These are phyloP conservation scores for Lentinula raphanica DNA, from an alignment of 768 basidiomycete species.

Conservation along the genomic window DNA sequence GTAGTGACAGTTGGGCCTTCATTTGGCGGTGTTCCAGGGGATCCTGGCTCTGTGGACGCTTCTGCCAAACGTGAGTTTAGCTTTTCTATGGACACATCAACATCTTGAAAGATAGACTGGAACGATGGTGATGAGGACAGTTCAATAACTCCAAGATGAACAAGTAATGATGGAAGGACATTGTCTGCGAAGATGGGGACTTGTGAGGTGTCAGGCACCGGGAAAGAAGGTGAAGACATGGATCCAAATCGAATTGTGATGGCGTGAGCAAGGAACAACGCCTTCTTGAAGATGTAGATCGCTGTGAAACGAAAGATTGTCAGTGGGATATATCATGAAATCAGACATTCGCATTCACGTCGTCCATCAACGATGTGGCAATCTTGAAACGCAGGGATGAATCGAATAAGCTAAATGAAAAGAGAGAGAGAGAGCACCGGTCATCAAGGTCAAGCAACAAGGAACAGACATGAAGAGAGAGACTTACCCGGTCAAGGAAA, in stretches of 20 bases:
- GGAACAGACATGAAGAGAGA: neutral
- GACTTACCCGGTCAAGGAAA: slow-evolving; percentile 55
- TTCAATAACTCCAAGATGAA: slow-evolving; percentile 73
- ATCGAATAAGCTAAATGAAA: slow-evolving; percentile 68
- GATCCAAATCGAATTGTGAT: slow-evolving; percentile 63
- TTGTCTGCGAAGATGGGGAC: slow-evolving; percentile 77
- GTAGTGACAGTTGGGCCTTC: slow-evolving; percentile 50
- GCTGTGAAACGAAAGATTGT: slow-evolving; percentile 32
- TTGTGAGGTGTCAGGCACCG: slow-evolving; percentile 52
- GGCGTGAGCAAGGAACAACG: slow-evolving; percentile 73
- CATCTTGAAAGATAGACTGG: slow-evolving; percentile 43
- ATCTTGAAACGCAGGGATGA: slow-evolving; percentile 80
- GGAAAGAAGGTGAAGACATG: slow-evolving; percentile 47
- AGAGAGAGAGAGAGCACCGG: slow-evolving; percentile 3
- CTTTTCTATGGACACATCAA: slow-evolving; percentile 27
- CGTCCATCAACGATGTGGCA: slow-evolving; percentile 61
- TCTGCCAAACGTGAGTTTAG: slow-evolving; percentile 37
- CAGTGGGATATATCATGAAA: slow-evolving; percentile 5
- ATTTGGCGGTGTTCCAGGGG: slow-evolving; percentile 17
- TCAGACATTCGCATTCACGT: slow-evolving; percentile 38
- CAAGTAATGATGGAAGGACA: slow-evolving; percentile 75
- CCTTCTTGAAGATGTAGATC: slow-evolving; percentile 90
- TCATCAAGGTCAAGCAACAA: slow-evolving; percentile 9
- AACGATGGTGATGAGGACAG: slow-evolving; percentile 46
- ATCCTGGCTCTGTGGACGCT: slow-evolving; percentile 8